Evolutionary conservation across 2,329 filamentous ascomycete species (phyloP), one percentile per base, ranked within the genome.

Genomic region (Phyllosticta ampelicida): DNA sequence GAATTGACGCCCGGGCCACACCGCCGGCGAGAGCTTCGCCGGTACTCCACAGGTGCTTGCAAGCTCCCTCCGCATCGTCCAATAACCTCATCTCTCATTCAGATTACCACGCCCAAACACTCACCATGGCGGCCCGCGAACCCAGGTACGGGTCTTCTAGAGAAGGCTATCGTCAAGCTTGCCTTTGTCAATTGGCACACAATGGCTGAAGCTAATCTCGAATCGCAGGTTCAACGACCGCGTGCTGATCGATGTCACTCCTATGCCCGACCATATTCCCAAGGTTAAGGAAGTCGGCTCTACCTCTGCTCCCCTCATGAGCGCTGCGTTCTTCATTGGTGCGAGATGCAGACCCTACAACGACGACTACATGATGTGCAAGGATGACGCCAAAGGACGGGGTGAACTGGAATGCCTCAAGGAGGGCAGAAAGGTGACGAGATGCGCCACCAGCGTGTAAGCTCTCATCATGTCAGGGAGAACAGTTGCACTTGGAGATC

Each of bases 281-380:
- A 86, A 89, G 71, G 94, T 99, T 74, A 83, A 89, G 75, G 94
- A 99, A 78, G 84, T 99, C 65, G 94, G 94, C 69, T 84, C 90
- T 70, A 95, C 86, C 69, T 97, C 92, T 60, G 94, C 91, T 48
- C 94, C 94, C 58, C 82, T 99, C 51, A 80, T 95, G 61, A 95
- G 89, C 64, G 94, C 94, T 29, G 85, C 90, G 55, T 99, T 89
- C 82, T 99, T 97, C 75, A 99, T 99, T 72, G 94, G 94, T 63
- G 91, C 90, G 65, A 86, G 92, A 71, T 99, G 94, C 85, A 87
- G 83, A 73, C 80, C 88, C 60, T 99, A 91, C 81, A 97, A 97
- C 76, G 94, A 99, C 80, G 94, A 99, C 77, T 99, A 87, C 78
- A 99, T 99, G 92, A 89, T 95, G 79, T 99, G 94, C 87, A 99